phyloP scores from a whole-genome alignment of 441 rosid genomes.

The Erysimum cheiri region DNA sequence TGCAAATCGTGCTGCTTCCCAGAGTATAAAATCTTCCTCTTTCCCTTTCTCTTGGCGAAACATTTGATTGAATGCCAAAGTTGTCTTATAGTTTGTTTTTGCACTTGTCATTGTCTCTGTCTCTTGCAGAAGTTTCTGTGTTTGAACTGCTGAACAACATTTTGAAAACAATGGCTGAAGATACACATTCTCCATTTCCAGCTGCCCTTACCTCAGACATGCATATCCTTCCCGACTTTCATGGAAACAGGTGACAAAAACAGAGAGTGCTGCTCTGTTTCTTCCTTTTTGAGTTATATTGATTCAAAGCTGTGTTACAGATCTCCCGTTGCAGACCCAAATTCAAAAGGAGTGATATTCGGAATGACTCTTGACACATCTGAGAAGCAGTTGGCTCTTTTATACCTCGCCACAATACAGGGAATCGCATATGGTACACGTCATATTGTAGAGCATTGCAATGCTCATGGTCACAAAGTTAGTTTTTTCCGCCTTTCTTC shows the following conservation, averaged over 20 bases:
- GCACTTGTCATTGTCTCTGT: constrained; percentile 11
- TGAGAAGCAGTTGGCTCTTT: constrained; percentile 82
- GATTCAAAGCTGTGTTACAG: constrained; percentile 54
- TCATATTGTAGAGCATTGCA: constrained; percentile 91
- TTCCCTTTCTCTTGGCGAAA: neutral
- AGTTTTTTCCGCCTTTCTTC: constrained; percentile 29
- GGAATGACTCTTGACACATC: constrained; percentile 85
- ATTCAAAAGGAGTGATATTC: constrained; percentile 76
- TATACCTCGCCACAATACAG: constrained; percentile 82
- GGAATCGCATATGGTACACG: constrained; percentile 97
- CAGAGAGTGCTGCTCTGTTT: neutral
- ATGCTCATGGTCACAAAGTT: constrained; percentile 89
- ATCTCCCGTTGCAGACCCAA: constrained; percentile 95
- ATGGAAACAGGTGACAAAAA: constrained; percentile 80
- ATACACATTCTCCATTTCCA: constrained; percentile 69
- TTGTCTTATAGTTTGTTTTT: neutral
- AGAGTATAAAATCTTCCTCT: constrained; percentile 52
- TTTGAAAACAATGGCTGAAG: constrained; percentile 63
- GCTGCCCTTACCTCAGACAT: constrained; percentile 79
- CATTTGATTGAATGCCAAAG: constrained; percentile 18
- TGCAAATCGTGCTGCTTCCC: constrained; percentile 92
- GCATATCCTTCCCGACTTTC: constrained; percentile 90
- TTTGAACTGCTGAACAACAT: constrained; percentile 74
- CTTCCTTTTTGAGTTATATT: constrained; percentile 24
- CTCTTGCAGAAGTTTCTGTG: constrained; percentile 70